phyloP scores from a whole-genome alignment of 495 filamentous ascomycete species.

The Pseudoneurospora amorphoporcata region DNA sequence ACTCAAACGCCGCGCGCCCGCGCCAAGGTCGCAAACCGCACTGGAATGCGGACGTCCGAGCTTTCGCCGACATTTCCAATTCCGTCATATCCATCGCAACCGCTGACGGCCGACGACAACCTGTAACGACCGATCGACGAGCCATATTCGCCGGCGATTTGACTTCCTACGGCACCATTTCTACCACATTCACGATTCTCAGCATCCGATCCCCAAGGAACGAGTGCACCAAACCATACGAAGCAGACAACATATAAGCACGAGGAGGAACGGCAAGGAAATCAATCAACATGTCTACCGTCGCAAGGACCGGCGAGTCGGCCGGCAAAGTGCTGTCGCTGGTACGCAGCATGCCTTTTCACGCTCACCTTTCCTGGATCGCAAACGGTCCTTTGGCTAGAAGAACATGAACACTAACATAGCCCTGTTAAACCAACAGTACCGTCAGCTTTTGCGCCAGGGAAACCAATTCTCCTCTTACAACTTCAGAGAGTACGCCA shows the following conservation, averaged over 20 bases:
- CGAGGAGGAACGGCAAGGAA: neutral
- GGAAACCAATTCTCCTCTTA: conserved; percentile 81
- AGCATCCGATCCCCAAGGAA: neutral
- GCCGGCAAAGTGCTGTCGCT: conserved; percentile 63
- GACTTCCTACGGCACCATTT: neutral
- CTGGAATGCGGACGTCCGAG: neutral
- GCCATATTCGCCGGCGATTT: neutral
- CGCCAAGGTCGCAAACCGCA: neutral
- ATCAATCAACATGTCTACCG: conserved; percentile 31
- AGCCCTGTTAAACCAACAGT: conserved; percentile 38
- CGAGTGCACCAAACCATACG: neutral
- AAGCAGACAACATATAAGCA: neutral
- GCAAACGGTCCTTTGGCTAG: neutral
- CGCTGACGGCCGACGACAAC: neutral
- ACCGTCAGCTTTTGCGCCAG: conserved; percentile 84
- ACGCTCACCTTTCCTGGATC: neutral
- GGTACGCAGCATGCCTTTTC: conserved; percentile 35
- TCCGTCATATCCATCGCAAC: neutral
- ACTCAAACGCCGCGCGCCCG: neutral
- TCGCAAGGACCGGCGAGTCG: conserved; percentile 45
- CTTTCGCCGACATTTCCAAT: neutral
- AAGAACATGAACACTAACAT: neutral
- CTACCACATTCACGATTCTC: neutral
- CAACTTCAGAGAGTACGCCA: conserved; percentile 96
- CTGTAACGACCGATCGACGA: neutral